Conservation (phyloP, 176 grass and related monocot genomes). For the Zea luxurians region DNA sequence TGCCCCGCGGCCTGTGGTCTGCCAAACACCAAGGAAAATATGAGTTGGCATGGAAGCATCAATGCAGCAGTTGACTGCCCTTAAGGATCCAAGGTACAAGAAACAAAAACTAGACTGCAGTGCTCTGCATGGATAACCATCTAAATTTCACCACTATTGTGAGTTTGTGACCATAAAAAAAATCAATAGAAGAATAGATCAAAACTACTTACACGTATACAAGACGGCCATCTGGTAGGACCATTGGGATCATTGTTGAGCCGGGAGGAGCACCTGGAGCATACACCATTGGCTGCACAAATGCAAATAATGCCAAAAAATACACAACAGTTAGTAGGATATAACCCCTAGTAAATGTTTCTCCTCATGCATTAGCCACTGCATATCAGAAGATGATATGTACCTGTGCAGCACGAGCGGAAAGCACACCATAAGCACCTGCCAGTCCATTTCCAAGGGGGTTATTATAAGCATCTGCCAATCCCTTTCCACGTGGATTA, state of each 20-base stretch:
- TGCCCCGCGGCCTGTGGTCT: conserved; percentile 45
- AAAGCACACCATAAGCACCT: conserved; percentile 51
- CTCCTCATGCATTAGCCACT: background rate
- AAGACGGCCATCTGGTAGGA: conserved; percentile 50
- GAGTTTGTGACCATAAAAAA: background rate
- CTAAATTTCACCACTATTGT: background rate
- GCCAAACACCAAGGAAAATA: background rate
- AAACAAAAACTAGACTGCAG: background rate
- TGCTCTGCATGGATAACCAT: background rate
- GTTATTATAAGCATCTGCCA: conserved; percentile 44
- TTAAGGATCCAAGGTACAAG: background rate
- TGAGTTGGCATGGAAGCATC: conserved; percentile 7
- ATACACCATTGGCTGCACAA: conserved; percentile 58
- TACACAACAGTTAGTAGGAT: conserved; percentile 12
- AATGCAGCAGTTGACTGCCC: background rate
- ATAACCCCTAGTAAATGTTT: conserved; percentile 1
- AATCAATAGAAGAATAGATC: background rate
- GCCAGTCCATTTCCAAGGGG: conserved; percentile 57
- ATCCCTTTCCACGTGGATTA: conserved; percentile 41
- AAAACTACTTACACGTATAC: conserved; percentile 52
- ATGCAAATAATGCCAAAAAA: conserved; percentile 10
- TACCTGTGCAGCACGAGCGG: conserved; percentile 57
- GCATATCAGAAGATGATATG: background rate
- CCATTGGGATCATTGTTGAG: conserved; percentile 50
- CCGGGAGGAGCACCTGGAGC: conserved; percentile 43